Percentiles rank a stretch among this genome's conserved stretches.
Evolutionary conservation across 1,284 basidiomycete genomes (phyloP).

Genomic region (Austroboletus rostrupii): DNA sequence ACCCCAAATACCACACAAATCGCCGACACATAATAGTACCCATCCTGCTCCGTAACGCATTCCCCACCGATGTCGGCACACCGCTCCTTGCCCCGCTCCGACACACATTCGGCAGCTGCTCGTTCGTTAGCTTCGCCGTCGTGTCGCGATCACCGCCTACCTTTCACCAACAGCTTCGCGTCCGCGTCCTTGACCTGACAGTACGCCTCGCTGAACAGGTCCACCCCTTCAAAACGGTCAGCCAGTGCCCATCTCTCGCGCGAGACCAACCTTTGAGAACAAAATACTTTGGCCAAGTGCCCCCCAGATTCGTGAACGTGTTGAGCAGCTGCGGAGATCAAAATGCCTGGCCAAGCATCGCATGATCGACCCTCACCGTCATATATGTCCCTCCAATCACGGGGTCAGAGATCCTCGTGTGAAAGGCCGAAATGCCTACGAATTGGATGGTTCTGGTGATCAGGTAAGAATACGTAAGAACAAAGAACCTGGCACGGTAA

Average conservation of each 20-base stretch:
- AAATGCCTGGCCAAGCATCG: conserved; percentile 1
- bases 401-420: conserved; percentile 95
- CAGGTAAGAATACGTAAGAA: conserved; percentile 6
- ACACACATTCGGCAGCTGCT: conserved; percentile 80
- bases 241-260: background rate
- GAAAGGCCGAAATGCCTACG: conserved; percentile 97
- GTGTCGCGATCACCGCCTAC: conserved; percentile 35
- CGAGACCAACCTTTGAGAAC: conserved; percentile 78
- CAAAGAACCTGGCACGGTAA: background rate
- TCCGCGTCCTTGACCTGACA: conserved; percentile 66
- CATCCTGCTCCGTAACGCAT: conserved; percentile 85
- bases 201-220: conserved; percentile 78
- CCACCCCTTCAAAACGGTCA: conserved; percentile 57
- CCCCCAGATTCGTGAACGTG: conserved; percentile 95
- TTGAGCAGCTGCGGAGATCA: conserved; percentile 70
- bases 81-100: conserved; percentile 79
- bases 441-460: conserved; percentile 87
- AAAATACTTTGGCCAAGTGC: conserved; percentile 96
- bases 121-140: conserved; percentile 10
- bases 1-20: conserved; percentile 79
- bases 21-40: conserved; percentile 85
- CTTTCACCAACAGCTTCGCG: conserved; percentile 53
- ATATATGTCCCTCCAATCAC: conserved; percentile 97
- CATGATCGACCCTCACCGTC: conserved; percentile 60
- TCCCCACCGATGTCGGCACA: conserved; percentile 77